Evolutionary conservation across 2,329 filamentous ascomycete species (phyloP).

Genomic region (Periconia digitata): DNA sequence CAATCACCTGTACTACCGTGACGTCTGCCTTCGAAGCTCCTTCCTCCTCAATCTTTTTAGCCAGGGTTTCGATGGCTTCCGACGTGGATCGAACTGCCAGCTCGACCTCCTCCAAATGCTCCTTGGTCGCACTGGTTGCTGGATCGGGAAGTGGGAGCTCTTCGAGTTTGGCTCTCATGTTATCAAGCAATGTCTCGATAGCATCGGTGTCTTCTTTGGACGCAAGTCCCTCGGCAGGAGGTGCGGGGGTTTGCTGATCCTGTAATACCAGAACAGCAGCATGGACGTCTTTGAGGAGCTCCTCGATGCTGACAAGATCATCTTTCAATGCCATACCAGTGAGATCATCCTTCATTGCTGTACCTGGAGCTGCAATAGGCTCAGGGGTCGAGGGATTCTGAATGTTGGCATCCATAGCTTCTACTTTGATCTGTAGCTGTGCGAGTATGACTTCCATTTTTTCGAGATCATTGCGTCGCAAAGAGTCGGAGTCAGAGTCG

Average conservation of each 20-base stretch:
- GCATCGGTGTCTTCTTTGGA: slow-evolving; percentile 84
- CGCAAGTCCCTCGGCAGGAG: slow-evolving; percentile 55
- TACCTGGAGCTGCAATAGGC: slow-evolving; percentile 39
- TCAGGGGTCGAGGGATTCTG: slow-evolving; percentile 48
- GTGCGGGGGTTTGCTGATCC: slow-evolving; percentile 25
- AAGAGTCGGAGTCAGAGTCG: slow-evolving; percentile 45
- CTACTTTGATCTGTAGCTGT: slow-evolving; percentile 81
- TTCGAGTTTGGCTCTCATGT: slow-evolving; percentile 85
- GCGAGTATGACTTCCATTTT: slow-evolving; percentile 82
- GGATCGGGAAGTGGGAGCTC: slow-evolving; percentile 69
- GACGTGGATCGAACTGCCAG: slow-evolving; percentile 73
- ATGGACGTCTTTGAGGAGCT: slow-evolving; percentile 59
- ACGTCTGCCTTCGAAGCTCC: slow-evolving; percentile 79
- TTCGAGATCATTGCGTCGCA: slow-evolving; percentile 75
- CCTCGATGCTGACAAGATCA: slow-evolving; percentile 54
- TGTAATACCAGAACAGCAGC: slow-evolving; percentile 51
- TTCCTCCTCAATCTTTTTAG: slow-evolving; percentile 66
- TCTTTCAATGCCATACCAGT: slow-evolving; percentile 26
- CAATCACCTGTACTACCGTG: slow-evolving; percentile 71
- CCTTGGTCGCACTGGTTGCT: slow-evolving; percentile 67
- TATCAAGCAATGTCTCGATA: slow-evolving; percentile 86
- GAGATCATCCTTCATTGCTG: slow-evolving; percentile 41
- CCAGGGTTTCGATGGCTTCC: slow-evolving; percentile 68
- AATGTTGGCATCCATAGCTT: slow-evolving; percentile 65
- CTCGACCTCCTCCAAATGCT: slow-evolving; percentile 65